Conservation (phyloP, 2,329 filamentous ascomycete species). For the Xylariaceae sp. region DNA sequence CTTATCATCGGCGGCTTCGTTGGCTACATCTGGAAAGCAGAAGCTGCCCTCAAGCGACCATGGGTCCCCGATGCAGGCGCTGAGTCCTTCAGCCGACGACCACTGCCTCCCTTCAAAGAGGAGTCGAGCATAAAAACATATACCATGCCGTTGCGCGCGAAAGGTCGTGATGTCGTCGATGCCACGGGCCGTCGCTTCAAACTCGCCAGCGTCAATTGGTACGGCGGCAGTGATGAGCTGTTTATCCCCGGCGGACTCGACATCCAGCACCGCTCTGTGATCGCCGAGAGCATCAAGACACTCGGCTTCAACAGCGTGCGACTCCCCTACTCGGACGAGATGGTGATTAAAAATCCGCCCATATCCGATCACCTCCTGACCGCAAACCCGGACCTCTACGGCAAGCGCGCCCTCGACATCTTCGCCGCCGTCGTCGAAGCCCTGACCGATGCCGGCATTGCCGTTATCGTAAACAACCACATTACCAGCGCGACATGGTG, state of each 20-base stretch:
- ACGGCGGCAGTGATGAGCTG: conserved; percentile 62
- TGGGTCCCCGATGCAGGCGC: conserved; percentile 48
- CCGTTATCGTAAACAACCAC: conserved; percentile 65
- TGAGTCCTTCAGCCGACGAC: conserved; percentile 43
- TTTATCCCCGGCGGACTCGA: conserved; percentile 62
- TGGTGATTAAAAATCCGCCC: conserved; percentile 56
- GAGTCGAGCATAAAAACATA: conserved; percentile 43
- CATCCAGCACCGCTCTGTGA: conserved; percentile 54
- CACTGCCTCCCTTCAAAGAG: conserved; percentile 41
- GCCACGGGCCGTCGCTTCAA: conserved; percentile 52
- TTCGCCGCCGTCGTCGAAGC: conserved; percentile 54
- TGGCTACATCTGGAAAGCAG: conserved; percentile 41
- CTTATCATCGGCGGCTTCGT: conserved; percentile 37
- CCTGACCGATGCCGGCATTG: conserved; percentile 56
- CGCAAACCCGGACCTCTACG: conserved; percentile 57
- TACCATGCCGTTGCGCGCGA: conserved; percentile 53
- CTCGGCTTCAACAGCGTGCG: conserved; percentile 68
- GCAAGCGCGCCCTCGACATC: conserved; percentile 54
- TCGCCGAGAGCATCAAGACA: conserved; percentile 53
- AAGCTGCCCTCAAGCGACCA: conserved; percentile 39
- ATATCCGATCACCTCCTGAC: conserved; percentile 46
- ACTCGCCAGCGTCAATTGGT: conserved; percentile 64
- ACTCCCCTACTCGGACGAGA: conserved; percentile 63
- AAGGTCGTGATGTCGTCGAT: conserved; percentile 58
- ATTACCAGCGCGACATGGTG: conserved; percentile 66